Evolutionary conservation across 2,329 filamentous ascomycete genomes (phyloP), one percentile per base, ranked within the genome.

Genomic region (Lasiodiplodia gonubiensis): DNA sequence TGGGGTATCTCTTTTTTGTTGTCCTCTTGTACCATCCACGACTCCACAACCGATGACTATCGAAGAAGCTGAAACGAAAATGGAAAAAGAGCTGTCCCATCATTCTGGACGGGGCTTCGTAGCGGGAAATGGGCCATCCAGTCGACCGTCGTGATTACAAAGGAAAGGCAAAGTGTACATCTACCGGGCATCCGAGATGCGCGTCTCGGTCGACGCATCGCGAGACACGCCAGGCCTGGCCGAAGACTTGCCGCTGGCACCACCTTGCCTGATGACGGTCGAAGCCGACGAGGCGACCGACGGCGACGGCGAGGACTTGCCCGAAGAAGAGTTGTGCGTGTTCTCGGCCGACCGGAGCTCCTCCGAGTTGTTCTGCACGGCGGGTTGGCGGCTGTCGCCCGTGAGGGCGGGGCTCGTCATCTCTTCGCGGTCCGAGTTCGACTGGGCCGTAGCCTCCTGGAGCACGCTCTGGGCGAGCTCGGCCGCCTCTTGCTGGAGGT

Each of bases 401-500:
- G 42, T 60, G 18, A 66, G 33, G 21, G 30, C 35, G 0, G 64
- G 52, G 11, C 42, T 51, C n/a, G n/a, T 23, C 11, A 2, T 21
- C 3, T 63, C 42, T 0, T 18, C 30, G 7, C 30, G 35, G 0
- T 16, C 5, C 16, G 25, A 21, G 16, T 55, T 46, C 8, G 42
- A 46, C 10, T 11, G 42, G 18, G 6, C 49, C 4, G 30, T 37
- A 6, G 53, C 67, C 23, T 68, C 67, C 30, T 64, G 48, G 7
- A 70, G 16, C 11, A 70, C 69, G 14, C 52, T 57, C 21, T 76
- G 79, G 12, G 83, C 82, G 14, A 85, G 71, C 63, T 79, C 75
- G 48, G 81, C 80, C 0, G 81, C 82, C 68, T 84, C 80, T 11
- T 78, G 72, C 69, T 84, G 80, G 23, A 85, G 69, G 69, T 84